These are phyloP conservation scores for Iberis pinnata DNA, from an alignment of 345 rosid species.

Conservation along the genomic window DNA sequence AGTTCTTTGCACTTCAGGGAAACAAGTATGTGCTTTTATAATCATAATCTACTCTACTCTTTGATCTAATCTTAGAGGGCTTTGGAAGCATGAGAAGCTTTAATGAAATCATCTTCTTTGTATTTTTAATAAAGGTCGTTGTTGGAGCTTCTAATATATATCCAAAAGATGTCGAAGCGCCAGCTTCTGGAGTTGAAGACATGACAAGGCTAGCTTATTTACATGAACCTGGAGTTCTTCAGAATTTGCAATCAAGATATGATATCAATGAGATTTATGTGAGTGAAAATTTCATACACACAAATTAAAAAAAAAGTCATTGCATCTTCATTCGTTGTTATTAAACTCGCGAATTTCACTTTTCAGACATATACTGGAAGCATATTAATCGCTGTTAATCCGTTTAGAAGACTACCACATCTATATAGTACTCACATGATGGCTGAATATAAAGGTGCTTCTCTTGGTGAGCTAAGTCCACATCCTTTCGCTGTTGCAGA, in stretches of 20 bases:
- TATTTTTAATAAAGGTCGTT: conserved; percentile 38
- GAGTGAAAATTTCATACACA: conserved; percentile 39
- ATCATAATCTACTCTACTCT: too few species aligned
- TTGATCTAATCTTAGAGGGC: too few species aligned
- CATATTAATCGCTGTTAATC: conserved; percentile 96
- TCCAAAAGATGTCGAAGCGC: conserved; percentile 83
- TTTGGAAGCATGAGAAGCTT: conserved; percentile 4
- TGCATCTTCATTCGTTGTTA: too few species aligned
- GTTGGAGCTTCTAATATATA: conserved; percentile 66
- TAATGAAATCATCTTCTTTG: not conserved
- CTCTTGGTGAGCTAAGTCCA: conserved; percentile 93
- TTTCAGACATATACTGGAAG: conserved; percentile 90
- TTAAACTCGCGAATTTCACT: conserved; percentile 7
- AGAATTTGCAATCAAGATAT: conserved; percentile 90
- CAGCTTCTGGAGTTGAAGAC: conserved; percentile 93
- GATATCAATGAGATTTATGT: conserved; percentile 97
- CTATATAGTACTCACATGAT: conserved; percentile 93
- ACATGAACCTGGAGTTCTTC: conserved; percentile 97
- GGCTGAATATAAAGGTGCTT: conserved; percentile 94
- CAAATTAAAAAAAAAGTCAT: too few species aligned
- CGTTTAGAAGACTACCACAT: conserved; percentile 88
- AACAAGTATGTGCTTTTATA: conserved; percentile 48
- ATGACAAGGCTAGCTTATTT: conserved; percentile 97
- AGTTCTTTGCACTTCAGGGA: conserved; percentile 81
- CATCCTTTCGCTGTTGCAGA: conserved; percentile 99